Base-by-base conservation (phyloP, 768 basidiomycete genomes). In the Hericium coralloides region DNA sequence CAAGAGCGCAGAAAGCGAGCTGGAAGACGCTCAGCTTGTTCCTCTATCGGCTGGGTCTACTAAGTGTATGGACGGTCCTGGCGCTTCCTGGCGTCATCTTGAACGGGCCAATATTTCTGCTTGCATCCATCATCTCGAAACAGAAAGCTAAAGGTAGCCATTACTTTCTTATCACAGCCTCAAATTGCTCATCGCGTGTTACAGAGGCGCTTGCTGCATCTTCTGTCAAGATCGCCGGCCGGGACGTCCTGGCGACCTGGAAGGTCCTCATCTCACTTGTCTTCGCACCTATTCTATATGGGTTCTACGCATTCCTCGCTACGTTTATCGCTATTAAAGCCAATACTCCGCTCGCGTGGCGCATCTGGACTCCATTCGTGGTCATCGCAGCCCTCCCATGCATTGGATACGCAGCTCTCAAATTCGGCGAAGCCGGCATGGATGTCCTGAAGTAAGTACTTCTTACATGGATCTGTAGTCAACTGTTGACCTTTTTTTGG, bases 381-480 rank as follows among this genome's bases (percentile, higher is more conserved):
- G 83, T 92, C 55, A 73, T 89, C 53, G 72, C 78, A 5, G 76
- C 82, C 2, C 70, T 98, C 20, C 95, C 95, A 15, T 79, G 88
- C 66, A 88, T 95, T 76, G 94, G 90, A 52, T 91, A 87, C 67
- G 91, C 92, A 7, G 89, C 95, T 4, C 79, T 98, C 48, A 95
- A 97, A 69, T 98, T 97, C 65, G 95, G 95, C 39, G 95, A 98
- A 69, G 95, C 94, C 37, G 95, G 95, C 45, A 87, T 95, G 82
- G 95, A 98, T 64, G 92, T 98, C 26, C 77, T 94, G 55, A 97
- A 97, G 94, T 95, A 62, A 66, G 87, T 73, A 12, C 17, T 26
- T 20, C 52, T 22, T 22, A 49, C 18, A 22, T 26, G 31, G 23
- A 12, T 54, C 14, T 60, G 31, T 56, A n/a, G 22, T 49, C 10